A percentile compares a stretch with the other conserved stretches of the same genome.
These are phyloP conservation scores for Camptophora hylomeconis DNA, from an alignment of 2,329 filamentous ascomycete genomes.

Conservation along the genomic window DNA sequence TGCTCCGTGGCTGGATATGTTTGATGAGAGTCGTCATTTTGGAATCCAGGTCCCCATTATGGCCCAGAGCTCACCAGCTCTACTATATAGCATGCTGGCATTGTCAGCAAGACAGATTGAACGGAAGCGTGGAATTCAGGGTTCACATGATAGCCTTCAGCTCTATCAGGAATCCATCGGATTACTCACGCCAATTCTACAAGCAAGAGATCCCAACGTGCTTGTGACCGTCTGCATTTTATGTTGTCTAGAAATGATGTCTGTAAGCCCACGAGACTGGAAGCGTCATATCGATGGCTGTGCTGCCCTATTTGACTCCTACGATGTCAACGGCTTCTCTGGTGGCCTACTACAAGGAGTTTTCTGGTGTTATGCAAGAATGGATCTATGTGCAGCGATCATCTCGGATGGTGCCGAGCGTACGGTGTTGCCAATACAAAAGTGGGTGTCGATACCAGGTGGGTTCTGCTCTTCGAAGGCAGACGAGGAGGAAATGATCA, in stretches of 20 bases:
- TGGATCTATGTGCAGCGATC: constrained; percentile 44
- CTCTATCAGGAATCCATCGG: constrained; percentile 43
- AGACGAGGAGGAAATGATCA: constrained; percentile 6
- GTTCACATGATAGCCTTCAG: constrained; percentile 38
- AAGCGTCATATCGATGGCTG: constrained; percentile 44
- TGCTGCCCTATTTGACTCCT: constrained; percentile 38
- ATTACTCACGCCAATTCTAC: constrained; percentile 34
- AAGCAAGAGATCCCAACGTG: constrained; percentile 35
- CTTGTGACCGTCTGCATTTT: constrained; percentile 42
- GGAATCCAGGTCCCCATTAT: constrained; percentile 36
- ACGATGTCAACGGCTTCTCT: constrained; percentile 38
- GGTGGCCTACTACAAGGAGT: constrained; percentile 40
- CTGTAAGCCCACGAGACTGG: constrained; percentile 38
- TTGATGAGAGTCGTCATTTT: constrained; percentile 37
- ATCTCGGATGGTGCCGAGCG: constrained; percentile 39
- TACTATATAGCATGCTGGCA: constrained; percentile 40
- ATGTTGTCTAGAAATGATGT: constrained; percentile 43
- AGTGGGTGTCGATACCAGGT: constrained; percentile 31
- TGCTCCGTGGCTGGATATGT: constrained; percentile 45
- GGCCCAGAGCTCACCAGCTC: constrained; percentile 31
- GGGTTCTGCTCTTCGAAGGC: neutral
- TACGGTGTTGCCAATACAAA: constrained; percentile 36
- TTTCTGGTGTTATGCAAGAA: constrained; percentile 47
- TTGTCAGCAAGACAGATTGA: constrained; percentile 43
- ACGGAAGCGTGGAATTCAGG: constrained; percentile 31